Base-by-base conservation (phyloP, 768 basidiomycete genomes). In the Pseudohyphozyma bogoriensis region DNA sequence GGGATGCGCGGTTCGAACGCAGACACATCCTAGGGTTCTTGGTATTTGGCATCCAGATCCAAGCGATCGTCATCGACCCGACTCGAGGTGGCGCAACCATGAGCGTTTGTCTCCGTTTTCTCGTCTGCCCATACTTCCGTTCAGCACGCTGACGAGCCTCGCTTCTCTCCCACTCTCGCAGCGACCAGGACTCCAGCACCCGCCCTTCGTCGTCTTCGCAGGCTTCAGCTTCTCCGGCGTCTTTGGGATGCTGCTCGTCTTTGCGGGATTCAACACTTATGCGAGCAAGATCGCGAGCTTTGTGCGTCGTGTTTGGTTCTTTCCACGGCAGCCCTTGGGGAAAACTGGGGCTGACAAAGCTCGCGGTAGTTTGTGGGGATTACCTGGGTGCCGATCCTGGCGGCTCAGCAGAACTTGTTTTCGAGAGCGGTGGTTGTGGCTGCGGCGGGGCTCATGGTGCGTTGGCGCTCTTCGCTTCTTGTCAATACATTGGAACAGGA, bases 211-310 rank as follows among this genome's bases (percentile, higher is more conserved):
- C 2, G 35, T 59, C 28, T 53, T 26, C 46, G 35, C 39, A 29
- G 58, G 58, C 11, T 52, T 46, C 31, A 10, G 47, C 16, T 39
- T 31, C 29, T 54, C 51, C 4, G 36, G 47, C 29, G 16, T 33
- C 16, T 54, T 59, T 10, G 58, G 58, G 0, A 52, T 28, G 2
- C 22, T 26, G 8, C 8, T 47, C 11, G 37, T 59, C n/a, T 54
- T 59, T 11, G 36, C 15, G 15, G 51, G 36, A 7, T 59, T 59
- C 46, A 10, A 54, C 45, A 49, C 58, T 10, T 36, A 46, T 8
- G 58, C 58, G 29, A 16, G 12, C 12, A 59, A 59, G 36, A 53
- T 53, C 24, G 52, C 58, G 6, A 37, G 44, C 8, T 49, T 59
- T 5, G 58, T 59, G 44, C 40, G 58, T 49, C 16, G 24, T 32